phyloP scores from a whole-genome alignment of 2,329 filamentous ascomycete genomes.

The Blumeriella jaapii region DNA sequence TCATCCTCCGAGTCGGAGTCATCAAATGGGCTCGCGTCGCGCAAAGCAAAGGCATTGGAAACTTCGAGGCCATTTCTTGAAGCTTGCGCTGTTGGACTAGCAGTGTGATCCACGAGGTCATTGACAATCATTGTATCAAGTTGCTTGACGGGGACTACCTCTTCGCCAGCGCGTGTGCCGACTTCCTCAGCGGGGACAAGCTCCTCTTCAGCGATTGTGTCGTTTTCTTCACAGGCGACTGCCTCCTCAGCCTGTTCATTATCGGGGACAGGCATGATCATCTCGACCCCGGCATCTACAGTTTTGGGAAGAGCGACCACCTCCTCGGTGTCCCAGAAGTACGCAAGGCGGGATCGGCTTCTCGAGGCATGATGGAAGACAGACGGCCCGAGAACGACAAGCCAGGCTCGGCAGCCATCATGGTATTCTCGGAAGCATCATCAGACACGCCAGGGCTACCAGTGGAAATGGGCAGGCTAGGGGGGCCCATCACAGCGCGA shows the following conservation, averaged over 20 bases:
- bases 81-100: slow-evolving; percentile 19
- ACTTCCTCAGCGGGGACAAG: slow-evolving; percentile 1
- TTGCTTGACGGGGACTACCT: no score
- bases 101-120: slow-evolving; percentile 9
- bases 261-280: slow-evolving; percentile 10
- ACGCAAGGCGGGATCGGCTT: slow-evolving; percentile 22
- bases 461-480: slow-evolving; percentile 7
- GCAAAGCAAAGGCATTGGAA: slow-evolving; percentile 31
- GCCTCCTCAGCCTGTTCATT: slow-evolving; percentile 5
- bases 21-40: slow-evolving; percentile 34
- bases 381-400: slow-evolving; percentile 29
- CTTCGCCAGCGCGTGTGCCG: neutral
- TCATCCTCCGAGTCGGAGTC: slow-evolving; percentile 48
- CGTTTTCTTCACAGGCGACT: neutral
- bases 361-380: slow-evolving; percentile 30
- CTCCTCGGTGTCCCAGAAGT: no score
- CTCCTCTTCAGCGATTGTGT: slow-evolving; percentile 7
- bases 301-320: no score
- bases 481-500: slow-evolving; percentile 17
- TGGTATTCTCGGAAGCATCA: neutral
- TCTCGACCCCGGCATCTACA: no score
- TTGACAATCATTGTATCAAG: slow-evolving; percentile 8
- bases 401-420: slow-evolving; percentile 9
- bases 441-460: slow-evolving; percentile 5
- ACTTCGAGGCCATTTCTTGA: slow-evolving; percentile 11